Percentiles rank a stretch among this genome's conserved stretches.
Conservation (phyloP, 2,329 filamentous ascomycete species). For the Phaeomoniella chlamydospora region DNA sequence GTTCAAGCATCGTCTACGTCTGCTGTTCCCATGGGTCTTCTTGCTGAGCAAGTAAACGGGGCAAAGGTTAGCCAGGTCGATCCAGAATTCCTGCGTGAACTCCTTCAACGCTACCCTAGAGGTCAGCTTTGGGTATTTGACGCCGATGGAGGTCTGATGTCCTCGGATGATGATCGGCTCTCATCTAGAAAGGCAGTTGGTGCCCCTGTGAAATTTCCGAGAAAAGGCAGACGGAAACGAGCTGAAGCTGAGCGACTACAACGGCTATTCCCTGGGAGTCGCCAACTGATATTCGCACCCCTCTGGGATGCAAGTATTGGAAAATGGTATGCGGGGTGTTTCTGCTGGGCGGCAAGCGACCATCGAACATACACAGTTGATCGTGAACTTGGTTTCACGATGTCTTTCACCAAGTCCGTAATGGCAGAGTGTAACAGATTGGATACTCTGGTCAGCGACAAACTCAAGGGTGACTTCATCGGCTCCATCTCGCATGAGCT, state of each 20-base stretch:
- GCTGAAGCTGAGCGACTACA: slow-evolving; percentile 15
- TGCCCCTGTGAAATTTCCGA: background rate
- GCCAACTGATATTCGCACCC: slow-evolving; percentile 34
- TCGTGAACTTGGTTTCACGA: slow-evolving; percentile 22
- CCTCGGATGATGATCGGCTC: slow-evolving; percentile 25
- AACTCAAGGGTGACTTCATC: slow-evolving; percentile 37
- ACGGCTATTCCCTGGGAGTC: slow-evolving; percentile 20
- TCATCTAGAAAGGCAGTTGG: slow-evolving; percentile 1
- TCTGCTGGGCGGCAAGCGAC: slow-evolving; percentile 6
- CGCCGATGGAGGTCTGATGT: slow-evolving; percentile 28
- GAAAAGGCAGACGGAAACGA: slow-evolving; percentile 5
- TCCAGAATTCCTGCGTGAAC: slow-evolving; percentile 5
- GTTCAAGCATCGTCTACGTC: slow-evolving; percentile 6
- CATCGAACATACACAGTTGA: slow-evolving; percentile 21
- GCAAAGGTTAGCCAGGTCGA: slow-evolving; percentile 2
- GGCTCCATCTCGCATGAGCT: slow-evolving; percentile 38
- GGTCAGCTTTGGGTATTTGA: slow-evolving; percentile 35
- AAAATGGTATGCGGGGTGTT: slow-evolving; percentile 1
- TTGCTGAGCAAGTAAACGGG: slow-evolving; percentile 4
- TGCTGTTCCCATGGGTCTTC: slow-evolving; percentile 4
- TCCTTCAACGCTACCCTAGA: slow-evolving; percentile 29
- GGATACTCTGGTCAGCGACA: slow-evolving; percentile 27
- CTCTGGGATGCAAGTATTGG: slow-evolving; percentile 30
- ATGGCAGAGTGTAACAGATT: slow-evolving; percentile 25
- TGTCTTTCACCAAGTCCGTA: slow-evolving; percentile 23